Conservation (phyloP, 2,329 filamentous ascomycete genomes). For the Colletotrichum karsti region DNA sequence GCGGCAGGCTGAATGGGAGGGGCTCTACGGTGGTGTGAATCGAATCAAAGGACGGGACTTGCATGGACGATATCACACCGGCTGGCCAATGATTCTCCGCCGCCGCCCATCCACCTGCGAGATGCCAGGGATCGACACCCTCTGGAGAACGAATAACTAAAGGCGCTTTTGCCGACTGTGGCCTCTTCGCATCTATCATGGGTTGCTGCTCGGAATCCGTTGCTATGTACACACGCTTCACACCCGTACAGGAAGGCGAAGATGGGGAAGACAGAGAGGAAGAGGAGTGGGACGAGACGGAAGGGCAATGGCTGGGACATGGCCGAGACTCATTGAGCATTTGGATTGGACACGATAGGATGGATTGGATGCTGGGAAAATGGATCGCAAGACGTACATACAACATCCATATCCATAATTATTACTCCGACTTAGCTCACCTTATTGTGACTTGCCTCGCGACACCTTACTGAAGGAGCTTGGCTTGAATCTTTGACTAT, state of each 20-base stretch:
- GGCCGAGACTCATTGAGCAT: background rate
- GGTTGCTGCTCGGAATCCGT: background rate
- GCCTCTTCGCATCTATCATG: background rate
- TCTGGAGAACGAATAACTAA: background rate
- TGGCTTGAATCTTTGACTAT: background rate
- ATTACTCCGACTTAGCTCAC: constrained; percentile 5
- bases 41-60: constrained; percentile 14
- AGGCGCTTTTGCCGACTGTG: constrained; percentile 15
- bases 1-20: constrained; percentile 11
- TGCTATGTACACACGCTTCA: background rate
- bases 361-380: background rate
- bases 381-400: constrained; percentile 15
- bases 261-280: background rate
- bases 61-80: constrained; percentile 22
- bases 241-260: background rate
- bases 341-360: constrained; percentile 12
- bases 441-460: background rate
- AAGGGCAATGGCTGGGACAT: background rate
- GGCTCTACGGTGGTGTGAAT: constrained; percentile 20
- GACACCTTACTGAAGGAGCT: background rate
- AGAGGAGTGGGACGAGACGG: background rate
- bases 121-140: constrained; percentile 13
- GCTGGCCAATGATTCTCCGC: constrained; percentile 14
- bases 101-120: background rate
- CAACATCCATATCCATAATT: constrained; percentile 10